Conservation (phyloP, 495 filamentous ascomycete genomes). For the Penicillium goetzii region DNA sequence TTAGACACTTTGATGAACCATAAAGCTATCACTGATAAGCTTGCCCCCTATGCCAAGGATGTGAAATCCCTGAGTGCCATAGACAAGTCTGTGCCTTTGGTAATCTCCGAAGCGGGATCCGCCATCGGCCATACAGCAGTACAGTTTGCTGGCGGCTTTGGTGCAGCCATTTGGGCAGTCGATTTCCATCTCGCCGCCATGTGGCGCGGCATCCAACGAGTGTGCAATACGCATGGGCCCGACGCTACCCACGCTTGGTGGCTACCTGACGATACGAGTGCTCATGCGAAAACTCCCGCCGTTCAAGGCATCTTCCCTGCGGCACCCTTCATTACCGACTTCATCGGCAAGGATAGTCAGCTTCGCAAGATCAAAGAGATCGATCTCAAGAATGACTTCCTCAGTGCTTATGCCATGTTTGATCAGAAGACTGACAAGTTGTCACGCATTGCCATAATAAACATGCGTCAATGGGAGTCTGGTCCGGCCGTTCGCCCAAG, state of each 20-base stretch:
- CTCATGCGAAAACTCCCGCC: not conserved
- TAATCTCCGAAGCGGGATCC: constrained; percentile 22
- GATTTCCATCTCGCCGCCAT: constrained; percentile 24
- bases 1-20: constrained; percentile 29
- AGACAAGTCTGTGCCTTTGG: constrained; percentile 11
- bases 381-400: constrained; percentile 13
- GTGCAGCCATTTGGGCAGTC: constrained; percentile 24
- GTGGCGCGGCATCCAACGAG: constrained; percentile 17
- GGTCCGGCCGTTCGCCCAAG: not conserved
- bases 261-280: constrained; percentile 19
- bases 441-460: constrained; percentile 27
- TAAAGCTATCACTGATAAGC: constrained; percentile 22
- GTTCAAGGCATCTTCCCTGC: constrained; percentile 24
- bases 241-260: constrained; percentile 23
- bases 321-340: constrained; percentile 23
- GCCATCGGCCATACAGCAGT: constrained; percentile 3
- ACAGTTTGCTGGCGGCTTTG: constrained; percentile 16
- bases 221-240: constrained; percentile 19
- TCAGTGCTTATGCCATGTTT: constrained; percentile 34
- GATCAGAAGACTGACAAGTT: constrained; percentile 15
- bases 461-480: constrained; percentile 17
- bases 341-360: constrained; percentile 20
- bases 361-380: constrained; percentile 18
- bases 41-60: constrained; percentile 5
- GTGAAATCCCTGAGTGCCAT: constrained; percentile 9